Evolutionary conservation across 257 asterid genomes (phyloP), one percentile per base, ranked within the genome.

Genomic region (Petunia axillaris): DNA sequence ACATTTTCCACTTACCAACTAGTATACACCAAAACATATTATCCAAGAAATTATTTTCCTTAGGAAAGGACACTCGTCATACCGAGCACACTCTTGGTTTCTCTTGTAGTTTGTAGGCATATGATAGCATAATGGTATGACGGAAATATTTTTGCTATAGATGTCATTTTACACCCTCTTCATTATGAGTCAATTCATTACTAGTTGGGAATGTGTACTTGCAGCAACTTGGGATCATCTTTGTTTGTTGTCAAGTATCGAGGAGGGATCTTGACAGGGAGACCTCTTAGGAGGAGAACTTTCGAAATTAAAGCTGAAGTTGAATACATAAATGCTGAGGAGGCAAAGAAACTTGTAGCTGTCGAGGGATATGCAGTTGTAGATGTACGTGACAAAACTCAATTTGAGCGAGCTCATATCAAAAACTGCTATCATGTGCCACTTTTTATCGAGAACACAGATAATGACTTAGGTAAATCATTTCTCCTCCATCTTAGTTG

Each of bases 361-460:
- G 91, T 79, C 15, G 92, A 95, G 38, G 98, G 97, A 39, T 95
- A 90, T 78, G 79, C 96, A 14, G 81, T 95, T 73, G 6, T 95
- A 8, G 99, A 95, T 64, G 97, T 95, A 55, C 93, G 98, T 1
- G 99, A 95, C 83, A 86, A 84, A 62, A 83, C 87, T 74, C 99
- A 95, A 82, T 95, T 89, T 25, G 88, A 89, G 54, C 83, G 99
- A 83, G 96, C 99, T 15, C 97, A 87, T 65, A 92, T 95, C 25
- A 95, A 88, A 83, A 87, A 88, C 81, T 93, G 96, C 85, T 90
- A 83, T 75, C 97, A 95, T 55, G 88, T 86, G 75, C 98, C 98
- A 4, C 85, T 95, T 3, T 95, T 93, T 85, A 85, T 93, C 4
- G 91, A 89, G 80, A 95, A 95, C 87, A 54, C 90, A 57, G 99